Conservation (phyloP, 176 grass and related monocot species). For the Cocos nucifera region DNA sequence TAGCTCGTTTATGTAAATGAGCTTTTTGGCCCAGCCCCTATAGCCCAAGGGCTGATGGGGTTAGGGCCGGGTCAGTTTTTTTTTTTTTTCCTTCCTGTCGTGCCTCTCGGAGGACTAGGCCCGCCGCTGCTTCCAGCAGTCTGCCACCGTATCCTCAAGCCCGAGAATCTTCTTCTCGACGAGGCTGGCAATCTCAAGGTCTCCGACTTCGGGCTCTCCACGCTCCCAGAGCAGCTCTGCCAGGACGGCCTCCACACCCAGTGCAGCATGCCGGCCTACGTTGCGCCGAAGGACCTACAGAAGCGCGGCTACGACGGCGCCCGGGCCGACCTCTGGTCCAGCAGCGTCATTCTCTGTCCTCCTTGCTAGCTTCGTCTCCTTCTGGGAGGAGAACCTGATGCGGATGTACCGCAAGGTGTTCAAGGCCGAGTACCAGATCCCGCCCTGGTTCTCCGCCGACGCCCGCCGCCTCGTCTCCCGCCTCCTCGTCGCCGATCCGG, state of each 20-base stretch:
- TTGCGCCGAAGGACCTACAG: slow-evolving; percentile 77
- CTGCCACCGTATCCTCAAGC: slow-evolving; percentile 92
- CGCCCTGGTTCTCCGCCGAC: slow-evolving; percentile 70
- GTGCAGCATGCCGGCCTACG: slow-evolving; percentile 92
- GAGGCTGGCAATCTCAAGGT: slow-evolving; percentile 53
- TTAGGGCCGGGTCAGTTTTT: no score
- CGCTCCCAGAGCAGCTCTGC: slow-evolving; percentile 73
- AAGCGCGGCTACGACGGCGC: slow-evolving; percentile 77
- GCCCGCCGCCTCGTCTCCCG: slow-evolving; percentile 56
- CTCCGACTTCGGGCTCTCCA: slow-evolving; percentile 87
- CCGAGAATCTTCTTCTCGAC: slow-evolving; percentile 89
- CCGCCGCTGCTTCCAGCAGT: slow-evolving; percentile 74
- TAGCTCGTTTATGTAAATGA: no score
- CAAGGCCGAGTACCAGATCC: slow-evolving; percentile 67
- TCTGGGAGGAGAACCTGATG: slow-evolving; percentile 65
- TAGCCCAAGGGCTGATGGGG: no score
- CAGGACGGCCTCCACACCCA: slow-evolving; percentile 94
- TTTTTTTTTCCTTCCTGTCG: slow-evolving; percentile 8
- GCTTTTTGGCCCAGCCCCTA: no score
- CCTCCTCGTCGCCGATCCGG: slow-evolving; percentile 70
- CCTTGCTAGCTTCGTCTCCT: slow-evolving; percentile 71
- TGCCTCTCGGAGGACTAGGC: slow-evolving; percentile 56
- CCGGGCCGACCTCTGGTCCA: slow-evolving; percentile 76
- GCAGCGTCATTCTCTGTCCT: slow-evolving; percentile 91
- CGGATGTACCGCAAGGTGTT: slow-evolving; percentile 93